phyloP scores from a whole-genome alignment of 148 eudicot species.

The Rhododendron williamsianum region DNA sequence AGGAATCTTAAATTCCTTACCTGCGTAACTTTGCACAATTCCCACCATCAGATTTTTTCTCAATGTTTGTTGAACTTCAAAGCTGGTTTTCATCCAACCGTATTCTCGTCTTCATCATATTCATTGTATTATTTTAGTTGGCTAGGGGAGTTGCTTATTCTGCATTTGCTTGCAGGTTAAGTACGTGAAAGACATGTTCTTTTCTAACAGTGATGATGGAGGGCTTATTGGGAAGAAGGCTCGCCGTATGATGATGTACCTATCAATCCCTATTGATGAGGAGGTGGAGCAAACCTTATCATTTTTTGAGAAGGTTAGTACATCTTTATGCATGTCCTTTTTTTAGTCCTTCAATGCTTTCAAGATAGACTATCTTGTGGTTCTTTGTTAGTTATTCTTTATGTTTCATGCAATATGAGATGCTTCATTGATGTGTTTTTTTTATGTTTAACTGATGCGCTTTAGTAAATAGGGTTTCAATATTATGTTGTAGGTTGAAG shows the following conservation, averaged over 20 bases:
- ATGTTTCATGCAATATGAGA: not conserved
- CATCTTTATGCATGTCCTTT: not conserved
- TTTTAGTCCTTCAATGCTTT: not conserved
- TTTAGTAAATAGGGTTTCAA: not conserved
- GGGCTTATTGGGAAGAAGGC: conserved; percentile 45
- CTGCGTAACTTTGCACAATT: not conserved
- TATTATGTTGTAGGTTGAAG: conserved; percentile 52
- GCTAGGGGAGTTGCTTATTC: conserved; percentile 23
- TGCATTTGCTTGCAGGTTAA: conserved; percentile 49
- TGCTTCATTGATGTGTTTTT: conserved; percentile 4
- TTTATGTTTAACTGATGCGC: not conserved
- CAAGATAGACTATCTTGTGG: not conserved
- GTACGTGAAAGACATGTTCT: conserved; percentile 72
- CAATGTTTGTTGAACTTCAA: not conserved
- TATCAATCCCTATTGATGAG: conserved; percentile 71
- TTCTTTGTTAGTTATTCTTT: not conserved
- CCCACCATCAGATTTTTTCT: not conserved
- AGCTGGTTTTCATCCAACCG: not conserved
- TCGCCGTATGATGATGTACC: conserved; percentile 69
- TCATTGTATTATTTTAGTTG: not conserved
- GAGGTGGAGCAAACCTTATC: conserved; percentile 78
- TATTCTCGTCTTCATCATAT: not conserved
- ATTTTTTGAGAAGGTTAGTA: conserved; percentile 72
- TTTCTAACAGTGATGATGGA: conserved; percentile 48
- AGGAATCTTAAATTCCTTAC: not conserved